Evolutionary conservation across 1,139 yeast species (phyloP), one percentile per base, ranked within the genome.

Genomic region (Yamadazyma epiphylla): DNA sequence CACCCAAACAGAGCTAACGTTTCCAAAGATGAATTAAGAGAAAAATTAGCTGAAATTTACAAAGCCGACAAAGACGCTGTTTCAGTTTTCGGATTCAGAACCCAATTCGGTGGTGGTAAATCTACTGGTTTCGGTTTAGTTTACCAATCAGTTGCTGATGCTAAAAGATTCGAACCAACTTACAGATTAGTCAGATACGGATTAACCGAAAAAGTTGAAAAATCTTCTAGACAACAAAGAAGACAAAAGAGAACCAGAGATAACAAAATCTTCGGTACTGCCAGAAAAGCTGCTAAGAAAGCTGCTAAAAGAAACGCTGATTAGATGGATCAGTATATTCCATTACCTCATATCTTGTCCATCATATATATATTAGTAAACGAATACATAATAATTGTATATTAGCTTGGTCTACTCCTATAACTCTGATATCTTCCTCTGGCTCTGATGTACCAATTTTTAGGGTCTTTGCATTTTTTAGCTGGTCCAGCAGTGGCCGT

Each of bases 241-340:
- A 94, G 94, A 77, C 98, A 91, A 84, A 87, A 86, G 89, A 91
- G 91, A 91, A 91, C 91, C 95, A 89, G 97, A 82, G 96, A 86
- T 64, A 82, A 83, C 88, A 91, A 91, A 85, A 71, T 85, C 83
- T 87, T 89, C 64, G 98, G 98, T 83, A 91, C 98, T 62, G 94
- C 89, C 65, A 83, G 77, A 72, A 81, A 87, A 70, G 85, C 84
- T 74, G 94, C 95, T 70, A 87, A 87, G 80, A 81, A 75, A 70
- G 80, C 81, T 66, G 91, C 91, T 64, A 76, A 64, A 74, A 76
- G 83, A 69, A 64, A 69, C 55, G 72, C 73, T 52, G 75, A 69
- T 48, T 69, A 69, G 58, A 30, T 45, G 38, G 28, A 29, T 31
- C 35, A 36, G 35, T 36, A 28, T 34, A 20, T 17, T 17, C 10